Conservation (phyloP, 2,329 filamentous ascomycete genomes). For the Fusarium sp. region DNA sequence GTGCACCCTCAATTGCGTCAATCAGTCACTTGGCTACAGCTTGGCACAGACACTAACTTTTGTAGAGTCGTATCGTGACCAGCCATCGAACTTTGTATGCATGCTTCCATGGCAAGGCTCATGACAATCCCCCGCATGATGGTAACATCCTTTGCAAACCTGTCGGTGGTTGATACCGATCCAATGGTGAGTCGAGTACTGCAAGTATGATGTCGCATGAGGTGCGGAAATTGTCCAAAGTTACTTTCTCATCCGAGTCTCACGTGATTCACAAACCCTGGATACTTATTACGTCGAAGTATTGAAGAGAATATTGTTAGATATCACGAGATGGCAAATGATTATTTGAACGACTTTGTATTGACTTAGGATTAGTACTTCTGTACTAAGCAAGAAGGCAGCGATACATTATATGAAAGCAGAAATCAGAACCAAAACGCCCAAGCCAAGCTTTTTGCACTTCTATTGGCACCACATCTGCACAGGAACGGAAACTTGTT, state of each 20-base stretch:
- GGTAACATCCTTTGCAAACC: not conserved
- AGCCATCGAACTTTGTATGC: not conserved
- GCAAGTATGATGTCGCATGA: not conserved
- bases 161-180: not conserved
- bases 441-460: not conserved
- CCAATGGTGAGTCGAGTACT: not conserved
- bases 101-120: not conserved
- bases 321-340: fast-evolving
- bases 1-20: not conserved
- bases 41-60: not conserved
- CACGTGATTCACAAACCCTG: too few relatives aligned
- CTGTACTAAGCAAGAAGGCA: not conserved
- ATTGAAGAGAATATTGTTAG: fast-evolving
- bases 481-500: slow-evolving; percentile 11
- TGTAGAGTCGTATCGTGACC: not conserved
- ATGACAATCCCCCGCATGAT: not conserved
- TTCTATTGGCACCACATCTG: slow-evolving; percentile 34
- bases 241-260: not conserved
- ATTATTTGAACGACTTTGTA: not conserved
- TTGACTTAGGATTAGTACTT: not conserved
- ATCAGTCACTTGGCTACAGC: not conserved
- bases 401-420: not conserved
- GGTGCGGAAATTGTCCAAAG: not conserved
- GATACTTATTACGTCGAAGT: not conserved
- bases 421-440: not conserved